Evolutionary conservation across 768 basidiomycete genomes (phyloP).

Genomic region (Lentinula edodes): DNA sequence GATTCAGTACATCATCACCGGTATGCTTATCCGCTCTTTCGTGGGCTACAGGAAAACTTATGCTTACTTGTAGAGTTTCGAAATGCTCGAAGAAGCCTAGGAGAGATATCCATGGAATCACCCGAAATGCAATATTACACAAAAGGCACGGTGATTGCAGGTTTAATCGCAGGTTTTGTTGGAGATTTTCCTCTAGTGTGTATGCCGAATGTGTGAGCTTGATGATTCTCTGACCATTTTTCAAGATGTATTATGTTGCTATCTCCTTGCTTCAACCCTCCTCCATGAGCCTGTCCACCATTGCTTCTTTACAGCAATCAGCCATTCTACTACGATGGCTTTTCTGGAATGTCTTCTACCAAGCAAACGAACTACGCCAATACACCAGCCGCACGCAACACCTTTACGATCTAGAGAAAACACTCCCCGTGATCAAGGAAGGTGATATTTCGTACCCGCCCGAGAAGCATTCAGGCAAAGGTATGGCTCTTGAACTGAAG

Average conservation of each 20-base stretch:
- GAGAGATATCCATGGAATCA: not conserved
- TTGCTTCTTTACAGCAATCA: conserved; percentile 3
- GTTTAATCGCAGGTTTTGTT: not conserved
- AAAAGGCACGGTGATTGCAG: not conserved
- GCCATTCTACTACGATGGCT: not conserved
- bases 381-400: conserved; percentile 3
- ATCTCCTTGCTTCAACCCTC: not conserved
- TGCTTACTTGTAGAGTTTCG: not conserved
- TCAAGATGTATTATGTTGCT: conserved; percentile 1
- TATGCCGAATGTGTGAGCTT: not conserved
- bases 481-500: conserved; percentile 1
- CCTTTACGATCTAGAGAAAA: conserved; percentile 2
- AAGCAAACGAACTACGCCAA: not conserved
- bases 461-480: not conserved
- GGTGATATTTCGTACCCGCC: conserved; percentile 1
- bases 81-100: not conserved
- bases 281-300: not conserved
- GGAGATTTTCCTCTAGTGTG: conserved; percentile 4
- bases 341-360: conserved; percentile 2
- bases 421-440: not conserved
- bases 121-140: not conserved
- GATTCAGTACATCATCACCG: conserved; percentile 4
- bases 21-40: not conserved
- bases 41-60: not conserved
- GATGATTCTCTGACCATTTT: not conserved